These are phyloP conservation scores for Albifimbria verrucaria DNA, from an alignment of 2,329 filamentous ascomycete species.

Conservation along the genomic window DNA sequence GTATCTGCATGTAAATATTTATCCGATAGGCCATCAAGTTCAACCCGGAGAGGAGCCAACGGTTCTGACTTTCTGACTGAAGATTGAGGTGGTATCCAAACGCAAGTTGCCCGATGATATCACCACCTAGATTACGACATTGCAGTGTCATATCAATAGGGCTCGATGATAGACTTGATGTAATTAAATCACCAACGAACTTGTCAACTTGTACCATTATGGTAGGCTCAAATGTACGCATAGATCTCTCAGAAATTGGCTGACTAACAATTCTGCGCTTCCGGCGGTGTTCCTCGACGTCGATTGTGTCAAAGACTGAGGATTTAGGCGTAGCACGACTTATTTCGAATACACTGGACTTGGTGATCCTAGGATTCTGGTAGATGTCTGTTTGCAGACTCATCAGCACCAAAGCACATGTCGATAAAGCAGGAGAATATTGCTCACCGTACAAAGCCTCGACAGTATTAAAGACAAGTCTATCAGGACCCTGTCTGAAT, in stretches of 20 bases:
- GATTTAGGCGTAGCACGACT: no score
- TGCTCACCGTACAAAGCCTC: neutral
- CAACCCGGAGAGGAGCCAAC: neutral
- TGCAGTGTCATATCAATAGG: neutral
- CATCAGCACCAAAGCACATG: neutral
- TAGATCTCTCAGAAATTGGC: constrained; percentile 5
- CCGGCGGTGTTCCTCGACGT: constrained; percentile 3
- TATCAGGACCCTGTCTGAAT: neutral
- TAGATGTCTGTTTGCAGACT: neutral
- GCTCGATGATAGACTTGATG: neutral
- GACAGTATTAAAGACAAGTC: neutral
- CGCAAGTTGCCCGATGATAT: constrained; percentile 4
- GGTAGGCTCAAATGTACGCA: constrained; percentile 9
- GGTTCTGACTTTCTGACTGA: neutral
- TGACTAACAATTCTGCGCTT: constrained; percentile 6
- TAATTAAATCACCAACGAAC: neutral
- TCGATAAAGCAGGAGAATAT: no score
- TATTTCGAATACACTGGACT: neutral
- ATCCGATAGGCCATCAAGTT: neutral
- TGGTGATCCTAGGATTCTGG: neutral
- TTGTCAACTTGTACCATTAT: constrained; percentile 7
- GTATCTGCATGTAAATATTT: neutral
- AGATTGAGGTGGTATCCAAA: constrained; percentile 6
- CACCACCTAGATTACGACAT: neutral
- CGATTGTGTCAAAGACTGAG: constrained; percentile 4